These are phyloP conservation scores for Exophiala lecanii-corni DNA, from an alignment of 2,329 filamentous ascomycete genomes.

Conservation along the genomic window DNA sequence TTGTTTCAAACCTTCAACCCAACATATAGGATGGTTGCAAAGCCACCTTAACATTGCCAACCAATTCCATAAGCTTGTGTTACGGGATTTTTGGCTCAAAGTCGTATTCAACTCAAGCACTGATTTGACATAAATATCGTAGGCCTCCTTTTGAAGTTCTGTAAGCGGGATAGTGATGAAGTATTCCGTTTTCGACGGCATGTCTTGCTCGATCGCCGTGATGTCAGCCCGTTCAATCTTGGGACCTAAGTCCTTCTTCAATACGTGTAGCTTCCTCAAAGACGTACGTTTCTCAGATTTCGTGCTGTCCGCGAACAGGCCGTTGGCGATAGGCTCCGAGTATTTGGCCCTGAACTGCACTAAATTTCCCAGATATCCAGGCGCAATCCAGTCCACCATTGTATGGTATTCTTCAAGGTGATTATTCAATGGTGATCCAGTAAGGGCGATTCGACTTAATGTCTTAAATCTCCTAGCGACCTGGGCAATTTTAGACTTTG, in stretches of 20 bases:
- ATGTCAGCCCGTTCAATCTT: constrained; percentile 76
- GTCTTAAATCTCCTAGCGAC: constrained; percentile 60
- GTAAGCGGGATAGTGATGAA: constrained; percentile 71
- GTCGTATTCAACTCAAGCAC: constrained; percentile 35
- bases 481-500: constrained; percentile 47
- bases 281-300: constrained; percentile 52
- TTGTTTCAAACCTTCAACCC: constrained; percentile 46
- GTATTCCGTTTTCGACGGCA: constrained; percentile 77
- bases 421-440: constrained; percentile 81
- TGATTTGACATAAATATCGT: constrained; percentile 50
- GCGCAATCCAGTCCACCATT: constrained; percentile 86
- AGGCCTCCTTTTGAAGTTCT: constrained; percentile 58
- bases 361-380: constrained; percentile 66
- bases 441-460: constrained; percentile 71
- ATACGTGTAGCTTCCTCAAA: constrained; percentile 62
- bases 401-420: constrained; percentile 76
- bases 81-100: constrained; percentile 26
- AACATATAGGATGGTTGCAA: constrained; percentile 56
- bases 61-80: constrained; percentile 52
- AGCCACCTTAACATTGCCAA: constrained; percentile 50
- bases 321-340: constrained; percentile 66
- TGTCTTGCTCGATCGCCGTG: constrained; percentile 57
- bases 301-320: constrained; percentile 63
- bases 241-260: constrained; percentile 68
- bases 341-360: constrained; percentile 68